Conservation (phyloP, 2,329 filamentous ascomycete species). For the Chaetomium strumarium region DNA sequence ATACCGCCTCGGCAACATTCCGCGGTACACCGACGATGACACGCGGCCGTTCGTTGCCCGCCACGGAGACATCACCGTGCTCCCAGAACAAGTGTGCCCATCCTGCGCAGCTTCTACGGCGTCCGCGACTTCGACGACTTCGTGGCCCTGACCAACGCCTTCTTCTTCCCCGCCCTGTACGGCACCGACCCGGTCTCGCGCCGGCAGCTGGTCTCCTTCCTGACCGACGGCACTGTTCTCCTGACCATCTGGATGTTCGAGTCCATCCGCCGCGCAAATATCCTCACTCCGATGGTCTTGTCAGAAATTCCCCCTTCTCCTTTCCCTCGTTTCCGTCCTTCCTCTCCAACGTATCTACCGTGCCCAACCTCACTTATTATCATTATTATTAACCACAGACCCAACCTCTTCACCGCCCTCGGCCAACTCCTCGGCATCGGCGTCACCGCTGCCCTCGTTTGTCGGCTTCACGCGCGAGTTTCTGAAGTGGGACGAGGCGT, state of each 20-base stretch:
- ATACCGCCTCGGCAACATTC: slow-evolving; percentile 8
- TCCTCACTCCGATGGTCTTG: slow-evolving; percentile 14
- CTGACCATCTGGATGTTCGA: slow-evolving; percentile 19
- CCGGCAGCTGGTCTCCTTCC: slow-evolving; percentile 15
- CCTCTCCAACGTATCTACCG: neutral
- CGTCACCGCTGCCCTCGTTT: neutral
- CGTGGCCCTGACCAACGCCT: slow-evolving; percentile 12
- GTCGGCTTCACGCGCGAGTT: slow-evolving; percentile 9
- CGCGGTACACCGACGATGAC: slow-evolving; percentile 17
- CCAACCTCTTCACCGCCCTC: slow-evolving; percentile 13
- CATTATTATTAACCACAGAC: slow-evolving; percentile 2
- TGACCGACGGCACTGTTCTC: slow-evolving; percentile 14
- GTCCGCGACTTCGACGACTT: slow-evolving; percentile 14
- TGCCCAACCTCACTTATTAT: too few species aligned
- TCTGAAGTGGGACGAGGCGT: slow-evolving; percentile 15
- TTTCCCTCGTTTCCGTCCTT: neutral
- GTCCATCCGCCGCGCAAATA: slow-evolving; percentile 15
- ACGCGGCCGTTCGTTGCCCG: slow-evolving; percentile 8
- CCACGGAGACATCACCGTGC: slow-evolving; percentile 7
- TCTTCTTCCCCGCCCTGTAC: slow-evolving; percentile 19
- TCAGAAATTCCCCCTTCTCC: neutral
- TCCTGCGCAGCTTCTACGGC: slow-evolving; percentile 13
- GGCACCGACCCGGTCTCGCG: slow-evolving; percentile 2
- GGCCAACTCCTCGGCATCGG: slow-evolving; percentile 17
- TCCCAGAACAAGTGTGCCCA: slow-evolving; percentile 2